These are phyloP conservation scores for Candida pini DNA, from an alignment of 805 yeast genomes.

Conservation along the genomic window DNA sequence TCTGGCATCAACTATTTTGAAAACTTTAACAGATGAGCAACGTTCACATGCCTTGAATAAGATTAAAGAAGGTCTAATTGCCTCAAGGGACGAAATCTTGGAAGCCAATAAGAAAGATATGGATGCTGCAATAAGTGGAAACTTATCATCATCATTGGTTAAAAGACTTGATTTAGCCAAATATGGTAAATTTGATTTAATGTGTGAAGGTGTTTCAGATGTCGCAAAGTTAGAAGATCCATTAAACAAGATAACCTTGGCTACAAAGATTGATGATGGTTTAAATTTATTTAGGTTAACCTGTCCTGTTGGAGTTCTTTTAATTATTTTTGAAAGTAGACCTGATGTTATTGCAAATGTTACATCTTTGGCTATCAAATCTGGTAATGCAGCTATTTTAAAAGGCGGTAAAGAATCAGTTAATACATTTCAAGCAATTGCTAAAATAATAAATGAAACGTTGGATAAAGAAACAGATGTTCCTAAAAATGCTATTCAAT, in stretches of 20 bases:
- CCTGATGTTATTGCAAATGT: slow-evolving; percentile 99
- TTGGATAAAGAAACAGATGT: slow-evolving; percentile 56
- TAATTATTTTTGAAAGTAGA: slow-evolving; percentile 91
- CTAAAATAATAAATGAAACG: slow-evolving; percentile 60
- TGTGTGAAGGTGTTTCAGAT: slow-evolving; percentile 92
- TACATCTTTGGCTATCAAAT: slow-evolving; percentile 90
- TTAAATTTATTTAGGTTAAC: slow-evolving; percentile 76
- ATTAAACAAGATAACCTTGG: slow-evolving; percentile 80
- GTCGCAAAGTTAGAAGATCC: slow-evolving; percentile 90
- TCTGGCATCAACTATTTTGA: slow-evolving; percentile 74
- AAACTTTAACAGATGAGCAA: slow-evolving; percentile 67
- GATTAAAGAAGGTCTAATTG: slow-evolving; percentile 64
- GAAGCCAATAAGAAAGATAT: slow-evolving; percentile 73
- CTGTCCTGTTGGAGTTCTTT: slow-evolving; percentile 90
- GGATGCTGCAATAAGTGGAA: slow-evolving; percentile 55
- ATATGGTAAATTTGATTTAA: slow-evolving; percentile 82
- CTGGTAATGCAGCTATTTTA: slow-evolving; percentile 93
- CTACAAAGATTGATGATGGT: slow-evolving; percentile 85
- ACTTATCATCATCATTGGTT: slow-evolving; percentile 63
- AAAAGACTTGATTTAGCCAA: slow-evolving; percentile 79
- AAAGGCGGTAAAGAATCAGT: slow-evolving; percentile 96
- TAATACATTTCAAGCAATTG: slow-evolving; percentile 78
- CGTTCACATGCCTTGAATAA: slow-evolving; percentile 68
- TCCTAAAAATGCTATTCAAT: slow-evolving; percentile 77
- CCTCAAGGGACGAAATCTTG: slow-evolving; percentile 55